Percentiles rank a stretch among this genome's conserved stretches.
These are phyloP conservation scores for Trichomonas gallinae DNA, from an alignment of 208 protist genomes.

Conservation along the genomic window DNA sequence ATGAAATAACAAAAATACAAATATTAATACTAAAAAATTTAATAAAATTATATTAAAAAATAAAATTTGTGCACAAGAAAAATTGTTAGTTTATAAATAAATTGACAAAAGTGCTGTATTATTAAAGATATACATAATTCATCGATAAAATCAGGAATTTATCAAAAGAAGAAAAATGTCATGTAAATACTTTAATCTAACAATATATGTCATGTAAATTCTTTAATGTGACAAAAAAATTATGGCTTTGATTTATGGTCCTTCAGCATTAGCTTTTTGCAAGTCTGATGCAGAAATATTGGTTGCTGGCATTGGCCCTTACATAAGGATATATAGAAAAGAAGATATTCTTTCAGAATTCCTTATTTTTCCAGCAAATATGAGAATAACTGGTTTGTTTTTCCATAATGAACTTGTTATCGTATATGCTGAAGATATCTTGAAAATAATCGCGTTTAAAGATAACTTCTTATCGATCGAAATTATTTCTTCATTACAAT, in stretches of 20 bases:
- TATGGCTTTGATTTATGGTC: background rate
- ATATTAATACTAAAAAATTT: too few species aligned
- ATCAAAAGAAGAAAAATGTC: too few species aligned
- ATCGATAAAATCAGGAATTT: too few species aligned
- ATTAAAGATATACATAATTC: too few species aligned
- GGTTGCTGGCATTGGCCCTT: background rate
- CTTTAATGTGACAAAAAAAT: too few species aligned
- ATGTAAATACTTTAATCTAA: too few species aligned
- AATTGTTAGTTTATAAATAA: too few species aligned
- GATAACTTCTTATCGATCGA: background rate
- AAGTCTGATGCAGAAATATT: background rate
- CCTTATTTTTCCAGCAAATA: background rate
- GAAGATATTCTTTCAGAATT: background rate
- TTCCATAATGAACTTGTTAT: background rate
- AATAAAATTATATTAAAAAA: too few species aligned
- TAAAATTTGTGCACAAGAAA: too few species aligned
- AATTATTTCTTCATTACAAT: background rate
- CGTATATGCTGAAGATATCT: background rate
- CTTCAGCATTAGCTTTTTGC: background rate
- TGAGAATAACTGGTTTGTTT: background rate
- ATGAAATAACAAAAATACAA: too few species aligned
- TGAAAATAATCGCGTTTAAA: background rate
- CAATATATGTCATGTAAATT: too few species aligned
- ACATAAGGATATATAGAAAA: background rate
- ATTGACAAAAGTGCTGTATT: too few species aligned